Percentiles rank a stretch among this genome's conserved stretches.
phyloP scores from a whole-genome alignment of 2,329 filamentous ascomycete genomes.

The Fusarium armeniacum region DNA sequence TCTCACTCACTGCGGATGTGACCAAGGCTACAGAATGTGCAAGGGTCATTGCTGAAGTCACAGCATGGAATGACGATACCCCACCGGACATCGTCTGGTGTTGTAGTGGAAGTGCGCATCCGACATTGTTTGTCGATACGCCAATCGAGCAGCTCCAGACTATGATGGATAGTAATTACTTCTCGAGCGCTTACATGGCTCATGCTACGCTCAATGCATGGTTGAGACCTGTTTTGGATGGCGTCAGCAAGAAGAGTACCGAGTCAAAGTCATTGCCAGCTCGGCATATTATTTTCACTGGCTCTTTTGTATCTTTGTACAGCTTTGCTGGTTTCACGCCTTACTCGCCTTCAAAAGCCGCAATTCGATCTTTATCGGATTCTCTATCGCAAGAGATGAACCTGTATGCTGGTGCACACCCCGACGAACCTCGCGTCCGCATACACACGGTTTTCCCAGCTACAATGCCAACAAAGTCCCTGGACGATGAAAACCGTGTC shows the following conservation, averaged over 20 bases:
- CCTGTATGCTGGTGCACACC: constrained; percentile 32
- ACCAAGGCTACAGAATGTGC: constrained; percentile 26
- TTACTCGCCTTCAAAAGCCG: constrained; percentile 34
- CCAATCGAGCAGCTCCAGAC: constrained; percentile 36
- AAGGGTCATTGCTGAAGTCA: constrained; percentile 22
- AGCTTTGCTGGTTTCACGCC: constrained; percentile 38
- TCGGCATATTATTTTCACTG: constrained; percentile 38
- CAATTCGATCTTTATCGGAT: constrained; percentile 34
- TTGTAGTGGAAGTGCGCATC: constrained; percentile 38
- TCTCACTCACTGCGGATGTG: constrained; percentile 22
- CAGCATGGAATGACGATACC: constrained; percentile 26
- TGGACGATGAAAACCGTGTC: constrained; percentile 34
- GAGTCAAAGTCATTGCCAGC: background rate
- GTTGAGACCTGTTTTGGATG: constrained; percentile 18
- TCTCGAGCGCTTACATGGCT: constrained; percentile 40
- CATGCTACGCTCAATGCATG: constrained; percentile 36
- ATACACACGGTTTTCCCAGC: constrained; percentile 38
- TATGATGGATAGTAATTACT: constrained; percentile 45
- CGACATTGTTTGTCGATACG: constrained; percentile 37
- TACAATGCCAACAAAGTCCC: constrained; percentile 36
- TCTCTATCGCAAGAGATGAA: constrained; percentile 42
- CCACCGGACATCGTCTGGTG: constrained; percentile 32
- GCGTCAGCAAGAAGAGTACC: background rate
- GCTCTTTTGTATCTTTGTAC: constrained; percentile 37
- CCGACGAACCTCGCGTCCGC: constrained; percentile 19